Base-by-base conservation (phyloP, 2,329 filamentous ascomycete species). In the Alternaria gansuensis region DNA sequence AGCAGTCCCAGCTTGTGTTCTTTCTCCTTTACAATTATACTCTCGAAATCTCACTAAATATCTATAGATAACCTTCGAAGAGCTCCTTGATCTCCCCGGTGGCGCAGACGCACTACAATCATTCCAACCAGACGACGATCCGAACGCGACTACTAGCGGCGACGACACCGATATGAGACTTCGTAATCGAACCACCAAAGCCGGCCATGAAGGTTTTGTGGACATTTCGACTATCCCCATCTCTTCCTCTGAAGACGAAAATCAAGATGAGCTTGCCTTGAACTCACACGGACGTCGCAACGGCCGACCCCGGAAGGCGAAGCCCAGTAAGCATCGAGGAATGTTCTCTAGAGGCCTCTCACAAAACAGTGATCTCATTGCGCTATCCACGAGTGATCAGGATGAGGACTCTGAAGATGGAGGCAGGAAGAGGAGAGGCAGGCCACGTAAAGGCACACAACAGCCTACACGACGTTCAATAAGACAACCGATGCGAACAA, bases 81-180 rank as follows among this genome's bases (percentile, higher is more conserved):
- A 80, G 31, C 74, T 86, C 3, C 63, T 83, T 11, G 61, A 72
- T 3, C 75, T 82, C 28, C 71, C 78, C 9, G 82, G 84, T 69
- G 84, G 84, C 17, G 67, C 75, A 45, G 74, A 77, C 59, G 82
- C 82, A 17, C 72, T 85, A 23, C 69, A 80, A 34, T 64, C 73
- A 14, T 83, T 80, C 65, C 73, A 78, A 29, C 55, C 67, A n/a
- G 49, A 68, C 46, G 51, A 69, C 58, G 65, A 69, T 51, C 54
- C 58, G 21, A 54, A 63, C 26, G 49, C 56, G 23, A 63, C 69
- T 26, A 17, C 55, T 1, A 68, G 59, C 43, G 55, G 60, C 17
- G 55, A 54, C 45, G 58, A 64, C 28, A 49, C 44, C 44, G 56
- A 70, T 24, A 73, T 74, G 73, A 68, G 59, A 29, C 64, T 72